Conservation (phyloP, 2,329 filamentous ascomycete genomes). For the Colletotrichum viniferum region DNA sequence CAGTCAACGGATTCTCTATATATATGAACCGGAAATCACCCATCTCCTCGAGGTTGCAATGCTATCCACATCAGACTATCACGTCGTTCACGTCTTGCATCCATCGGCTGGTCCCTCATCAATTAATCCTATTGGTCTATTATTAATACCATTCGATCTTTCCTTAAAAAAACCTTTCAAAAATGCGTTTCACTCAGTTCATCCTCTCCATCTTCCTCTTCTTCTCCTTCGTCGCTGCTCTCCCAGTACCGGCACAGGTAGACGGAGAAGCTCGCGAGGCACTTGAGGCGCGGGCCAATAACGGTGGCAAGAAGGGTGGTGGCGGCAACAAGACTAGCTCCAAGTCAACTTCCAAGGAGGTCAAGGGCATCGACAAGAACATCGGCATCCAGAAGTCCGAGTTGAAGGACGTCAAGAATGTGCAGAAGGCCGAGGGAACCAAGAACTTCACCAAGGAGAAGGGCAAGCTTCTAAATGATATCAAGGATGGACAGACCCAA, state of each 20-base stretch:
- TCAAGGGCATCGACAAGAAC: constrained; percentile 4
- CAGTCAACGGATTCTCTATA: neutral
- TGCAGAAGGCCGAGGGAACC: neutral
- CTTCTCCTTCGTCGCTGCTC: neutral
- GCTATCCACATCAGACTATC: neutral
- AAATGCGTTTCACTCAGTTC: neutral
- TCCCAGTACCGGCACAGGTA: neutral
- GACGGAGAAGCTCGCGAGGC: neutral
- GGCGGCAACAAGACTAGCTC: neutral
- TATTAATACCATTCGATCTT: neutral
- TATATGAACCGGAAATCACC: neutral
- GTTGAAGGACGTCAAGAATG: neutral
- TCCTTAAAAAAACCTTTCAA: neutral
- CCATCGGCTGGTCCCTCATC: neutral
- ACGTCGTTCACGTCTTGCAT: neutral
- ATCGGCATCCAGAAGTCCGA: constrained; percentile 5
- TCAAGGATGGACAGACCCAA: neutral
- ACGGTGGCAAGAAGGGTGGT: neutral
- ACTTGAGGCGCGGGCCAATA: neutral
- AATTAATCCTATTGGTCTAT: neutral
- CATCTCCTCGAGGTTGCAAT: fast-evolving
- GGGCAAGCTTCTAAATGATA: neutral
- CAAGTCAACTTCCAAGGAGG: neutral
- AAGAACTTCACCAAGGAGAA: neutral
- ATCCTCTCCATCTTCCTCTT: neutral